Conservation (phyloP, 768 basidiomycete species). For the Termitomyces sp. region DNA sequence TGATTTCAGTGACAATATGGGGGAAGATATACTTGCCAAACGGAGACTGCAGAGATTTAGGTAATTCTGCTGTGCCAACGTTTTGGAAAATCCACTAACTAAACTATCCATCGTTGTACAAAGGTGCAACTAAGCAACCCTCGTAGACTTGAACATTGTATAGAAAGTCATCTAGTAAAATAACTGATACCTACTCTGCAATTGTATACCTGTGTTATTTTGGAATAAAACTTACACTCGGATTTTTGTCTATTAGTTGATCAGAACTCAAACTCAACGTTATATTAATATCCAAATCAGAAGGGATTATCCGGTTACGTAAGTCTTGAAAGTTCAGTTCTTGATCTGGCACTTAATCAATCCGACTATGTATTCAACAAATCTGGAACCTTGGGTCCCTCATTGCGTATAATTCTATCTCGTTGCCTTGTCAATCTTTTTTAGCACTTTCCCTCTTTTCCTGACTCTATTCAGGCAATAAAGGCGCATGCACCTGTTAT, state of each 20-base stretch:
- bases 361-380: not conserved
- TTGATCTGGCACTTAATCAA: not conserved
- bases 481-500: not conserved
- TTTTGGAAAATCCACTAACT: not conserved
- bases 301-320: not conserved
- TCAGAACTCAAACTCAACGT: not conserved
- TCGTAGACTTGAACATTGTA: too few relatives aligned
- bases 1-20: not conserved
- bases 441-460: not conserved
- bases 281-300: not conserved
- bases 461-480: not conserved
- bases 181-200: too few relatives aligned
- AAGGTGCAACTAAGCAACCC: not conserved
- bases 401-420: not conserved
- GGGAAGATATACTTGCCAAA: not conserved
- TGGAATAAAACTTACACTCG: not conserved
- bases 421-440: not conserved
- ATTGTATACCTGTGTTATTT: not conserved
- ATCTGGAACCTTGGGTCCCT: not conserved
- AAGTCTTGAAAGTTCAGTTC: not conserved
- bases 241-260: not conserved
- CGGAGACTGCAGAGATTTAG: slow-evolving; percentile 4
- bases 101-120: not conserved
- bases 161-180: too few relatives aligned
- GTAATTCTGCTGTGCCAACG: not conserved